Conservation (phyloP, 768 basidiomycete species). For the Psilocybe subaeruginosa region DNA sequence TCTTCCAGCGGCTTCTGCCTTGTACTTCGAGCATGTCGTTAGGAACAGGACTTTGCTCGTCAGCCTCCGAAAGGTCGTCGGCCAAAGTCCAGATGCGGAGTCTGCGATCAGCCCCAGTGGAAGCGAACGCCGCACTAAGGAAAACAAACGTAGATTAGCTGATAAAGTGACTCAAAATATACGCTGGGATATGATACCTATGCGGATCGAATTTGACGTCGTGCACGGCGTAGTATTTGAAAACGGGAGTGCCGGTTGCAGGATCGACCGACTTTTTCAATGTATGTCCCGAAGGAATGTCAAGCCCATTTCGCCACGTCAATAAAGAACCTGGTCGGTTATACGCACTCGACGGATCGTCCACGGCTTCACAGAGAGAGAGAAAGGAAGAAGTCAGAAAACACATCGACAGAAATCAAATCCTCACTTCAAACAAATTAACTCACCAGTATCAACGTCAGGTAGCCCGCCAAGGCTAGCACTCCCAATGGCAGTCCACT, state of each 20-base stretch:
- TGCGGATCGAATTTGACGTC: constrained; percentile 58
- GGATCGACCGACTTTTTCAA: constrained; percentile 6
- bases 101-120: constrained; percentile 48
- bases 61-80: constrained; percentile 14
- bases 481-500: constrained; percentile 46
- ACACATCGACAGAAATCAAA: no score
- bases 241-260: constrained; percentile 18
- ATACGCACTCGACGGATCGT: constrained; percentile 42
- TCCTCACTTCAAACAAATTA: constrained; percentile 8
- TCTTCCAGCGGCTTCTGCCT: constrained; percentile 11
- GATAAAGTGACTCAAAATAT: constrained; percentile 3
- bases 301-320: constrained; percentile 32
- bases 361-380: neutral
- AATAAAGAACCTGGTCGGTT: constrained; percentile 52
- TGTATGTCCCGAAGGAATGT: constrained; percentile 19
- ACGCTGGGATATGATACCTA: constrained; percentile 31
- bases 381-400: neutral
- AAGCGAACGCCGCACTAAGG: constrained; percentile 43
- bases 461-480: constrained; percentile 47
- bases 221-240: constrained; percentile 56
- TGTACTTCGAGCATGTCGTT: neutral
- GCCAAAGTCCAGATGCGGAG: constrained; percentile 45
- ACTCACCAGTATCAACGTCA: constrained; percentile 34
- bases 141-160: constrained; percentile 7
- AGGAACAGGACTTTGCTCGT: neutral